Percentiles rank a stretch among this genome's conserved stretches.
These are phyloP conservation scores for Halophytophthora polymorphica DNA, from an alignment of 352 stramenopile genomes.

Conservation along the genomic window DNA sequence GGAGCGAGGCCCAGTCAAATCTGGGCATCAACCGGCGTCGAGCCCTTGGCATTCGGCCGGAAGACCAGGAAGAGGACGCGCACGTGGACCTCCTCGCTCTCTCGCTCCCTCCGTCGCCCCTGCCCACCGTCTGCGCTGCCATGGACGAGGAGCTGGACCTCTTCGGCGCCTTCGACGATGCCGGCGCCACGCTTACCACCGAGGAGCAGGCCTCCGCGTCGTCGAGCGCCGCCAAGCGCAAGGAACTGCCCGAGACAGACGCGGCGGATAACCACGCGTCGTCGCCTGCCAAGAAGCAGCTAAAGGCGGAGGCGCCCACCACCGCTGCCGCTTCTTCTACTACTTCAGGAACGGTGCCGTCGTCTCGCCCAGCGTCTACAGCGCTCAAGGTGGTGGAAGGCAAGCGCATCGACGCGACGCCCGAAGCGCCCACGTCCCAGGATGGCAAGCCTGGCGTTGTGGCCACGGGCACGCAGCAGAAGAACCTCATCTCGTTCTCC, in stretches of 20 bases:
- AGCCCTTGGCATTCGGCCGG: no score
- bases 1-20: no score
- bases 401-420: constrained; percentile 72
- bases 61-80: no score
- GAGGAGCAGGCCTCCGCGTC: constrained; percentile 43
- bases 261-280: constrained; percentile 28
- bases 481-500: constrained; percentile 95
- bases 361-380: constrained; percentile 21
- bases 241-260: constrained; percentile 22
- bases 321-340: no score
- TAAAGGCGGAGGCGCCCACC: constrained; percentile 8
- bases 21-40: no score
- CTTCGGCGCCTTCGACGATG: constrained; percentile 93
- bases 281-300: constrained; percentile 53
- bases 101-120: no score
- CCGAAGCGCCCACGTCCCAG: no score
- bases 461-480: constrained; percentile 92
- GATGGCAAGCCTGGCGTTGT: constrained; percentile 60
- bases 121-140: no score
- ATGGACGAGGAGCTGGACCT: constrained; percentile 92
- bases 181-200: constrained; percentile 53
- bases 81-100: no score
- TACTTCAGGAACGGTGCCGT: constrained; percentile 1
- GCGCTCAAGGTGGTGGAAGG: constrained; percentile 66
- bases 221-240: constrained; percentile 36